Evolutionary conservation across 345 rosid species (phyloP), one percentile per base, ranked within the genome.

Genomic region (Crucihimalaya himalaica): DNA sequence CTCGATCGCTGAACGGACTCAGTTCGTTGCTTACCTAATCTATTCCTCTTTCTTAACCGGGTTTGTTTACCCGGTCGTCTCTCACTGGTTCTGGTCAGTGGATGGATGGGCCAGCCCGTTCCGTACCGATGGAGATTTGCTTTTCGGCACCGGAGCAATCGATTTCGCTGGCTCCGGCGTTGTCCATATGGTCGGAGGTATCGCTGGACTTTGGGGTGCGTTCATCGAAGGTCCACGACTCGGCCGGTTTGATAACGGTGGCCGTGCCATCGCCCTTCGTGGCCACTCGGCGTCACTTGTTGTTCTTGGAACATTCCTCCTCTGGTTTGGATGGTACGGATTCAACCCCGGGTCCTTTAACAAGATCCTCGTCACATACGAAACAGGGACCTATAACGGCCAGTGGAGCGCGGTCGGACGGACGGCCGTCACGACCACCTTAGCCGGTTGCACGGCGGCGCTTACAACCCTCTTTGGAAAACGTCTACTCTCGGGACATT

Each of bases 351-450:
- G 90, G 2, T 87, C 92, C 0, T 87, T 89, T 27, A 61, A 54
- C 18, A 81, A 81, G 43, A 89, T 89, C 72, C 32, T 81, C 3
- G 74, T 72, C 13, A 6, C 73, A 1, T 89, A 87, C 45, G 37
- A 75, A 8, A 37, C 66, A 0, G 69, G 80, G 2, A 39, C 81
- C 39, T 82, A 77, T 56, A 83, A 86, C 29, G 97, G 97, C 5
- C 96, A 92, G 60, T 92, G 97, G 97, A 88, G 89, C 55, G 93
- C 87, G 0, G 48, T 92, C 0, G 97, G 97, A 4, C 53, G 97
- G 50, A 92, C 97, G 0, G 96, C 93, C 0, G 89, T 89, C 58
- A 92, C 93, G 0, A 92, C 96, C 0, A 89, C 97, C 1, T 57
- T 92, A 43, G 93, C 93, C 2, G 97, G 93, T 9, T 86, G 85